Evolutionary conservation across 106 monocot genomes (phyloP), one percentile per base, ranked within the genome.

Genomic region (Vanilla planifolia): DNA sequence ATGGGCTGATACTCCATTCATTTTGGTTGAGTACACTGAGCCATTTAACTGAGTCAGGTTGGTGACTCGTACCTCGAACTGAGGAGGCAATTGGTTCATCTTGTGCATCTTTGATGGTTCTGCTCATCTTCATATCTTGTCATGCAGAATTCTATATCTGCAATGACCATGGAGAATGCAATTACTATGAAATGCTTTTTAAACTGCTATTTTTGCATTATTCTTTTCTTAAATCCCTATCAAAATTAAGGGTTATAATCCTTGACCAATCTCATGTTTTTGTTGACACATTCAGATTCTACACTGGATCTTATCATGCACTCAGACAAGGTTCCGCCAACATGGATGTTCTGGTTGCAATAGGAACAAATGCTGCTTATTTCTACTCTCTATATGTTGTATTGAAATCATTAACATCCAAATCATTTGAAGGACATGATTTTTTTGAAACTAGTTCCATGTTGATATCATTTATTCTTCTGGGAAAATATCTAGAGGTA

Each of bases 371-470:
- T 77, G 78, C 92, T 52, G 88, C 88, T 19, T 93, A 88, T 59
- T 81, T 93, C 66, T 93, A 93, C 76, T 93, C 88, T 34, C 21
- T 93, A 16, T 93, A 88, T 59, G 77, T 85, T 51, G 39, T 73
- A 16, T 41, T 93, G 39, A 88, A 93, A 73, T 67, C 78, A 28
- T 45, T 74, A 69, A 63, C 59, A 3, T 88, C 84, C 35, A 17
- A 60, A 28, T 74, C 80, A 51, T 93, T 88, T 72, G 88, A 85
- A 66, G 92, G 92, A 10, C 78, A 93, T 15, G 93, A 93, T 65
- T 93, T 89, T 59, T 92, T 94, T 33, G 89, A 94, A 60, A 94
- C 94, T 2, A 94, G 94, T 75, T 66, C 83, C 16, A 89, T 94
- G 89, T 46, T 94, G 69, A 89, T 94, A 72, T 89, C 94, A 26